Conservation (phyloP, 768 basidiomycete genomes). For the Tylopilus vinaceipallidus region DNA sequence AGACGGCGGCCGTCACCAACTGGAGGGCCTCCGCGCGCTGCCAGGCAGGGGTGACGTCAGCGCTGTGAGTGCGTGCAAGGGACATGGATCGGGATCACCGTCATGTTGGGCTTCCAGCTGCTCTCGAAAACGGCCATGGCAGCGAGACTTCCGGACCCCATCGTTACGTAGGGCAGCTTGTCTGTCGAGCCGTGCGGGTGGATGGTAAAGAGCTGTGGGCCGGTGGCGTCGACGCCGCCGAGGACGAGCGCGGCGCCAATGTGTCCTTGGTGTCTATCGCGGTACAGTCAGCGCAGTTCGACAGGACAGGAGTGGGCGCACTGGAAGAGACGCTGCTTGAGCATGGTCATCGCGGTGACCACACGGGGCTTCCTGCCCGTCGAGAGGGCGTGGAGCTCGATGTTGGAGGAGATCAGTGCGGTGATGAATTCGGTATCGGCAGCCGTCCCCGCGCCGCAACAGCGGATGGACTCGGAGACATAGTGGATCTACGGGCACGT, state of each 20-base stretch:
- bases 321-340: constrained; percentile 94
- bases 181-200: constrained; percentile 97
- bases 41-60: constrained; percentile 8
- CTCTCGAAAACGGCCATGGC: constrained; percentile 99
- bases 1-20: constrained; percentile 83
- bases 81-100: constrained; percentile 44
- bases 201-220: constrained; percentile 94
- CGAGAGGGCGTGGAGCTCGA: constrained; percentile 88
- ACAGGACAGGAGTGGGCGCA: constrained; percentile 32
- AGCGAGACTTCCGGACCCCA: constrained; percentile 95
- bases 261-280: constrained; percentile 83
- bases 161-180: constrained; percentile 97
- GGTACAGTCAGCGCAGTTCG: neutral
- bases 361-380: constrained; percentile 91
- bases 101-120: constrained; percentile 77
- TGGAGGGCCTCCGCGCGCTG: constrained; percentile 80
- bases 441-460: constrained; percentile 99
- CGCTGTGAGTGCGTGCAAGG: neutral
- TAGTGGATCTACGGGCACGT: constrained; percentile 80
- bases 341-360: constrained; percentile 98
- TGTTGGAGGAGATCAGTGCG: constrained; percentile 92
- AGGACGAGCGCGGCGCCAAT: constrained; percentile 95
- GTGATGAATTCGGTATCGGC: constrained; percentile 97
- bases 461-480: constrained; percentile 91
- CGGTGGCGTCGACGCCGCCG: constrained; percentile 93